A percentile compares a stretch with the other conserved stretches of the same genome.
Evolutionary conservation across 2,329 filamentous ascomycete genomes (phyloP).

Genomic region (Cyphellophora europaea): DNA sequence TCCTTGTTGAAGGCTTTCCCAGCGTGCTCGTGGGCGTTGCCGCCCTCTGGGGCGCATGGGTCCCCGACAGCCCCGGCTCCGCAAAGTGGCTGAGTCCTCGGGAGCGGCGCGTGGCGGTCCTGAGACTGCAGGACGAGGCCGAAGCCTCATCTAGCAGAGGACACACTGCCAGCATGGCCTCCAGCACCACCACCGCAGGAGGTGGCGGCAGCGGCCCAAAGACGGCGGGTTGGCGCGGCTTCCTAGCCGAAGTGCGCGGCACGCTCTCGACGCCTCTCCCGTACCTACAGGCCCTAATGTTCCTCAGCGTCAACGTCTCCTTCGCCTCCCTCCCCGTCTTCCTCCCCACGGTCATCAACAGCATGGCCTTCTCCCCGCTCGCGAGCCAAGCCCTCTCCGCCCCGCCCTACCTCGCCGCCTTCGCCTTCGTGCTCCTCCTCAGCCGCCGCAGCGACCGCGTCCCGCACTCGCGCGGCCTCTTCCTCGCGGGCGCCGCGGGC

Average conservation of each 20-base stretch:
- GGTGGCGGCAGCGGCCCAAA: not conserved
- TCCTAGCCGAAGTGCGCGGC: conserved; percentile 13
- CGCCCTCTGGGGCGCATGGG: conserved; percentile 63
- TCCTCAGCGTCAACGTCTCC: conserved; percentile 80
- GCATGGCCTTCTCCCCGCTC: conserved; percentile 56
- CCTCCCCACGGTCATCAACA: conserved; percentile 64
- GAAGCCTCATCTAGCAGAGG: conserved; percentile 1
- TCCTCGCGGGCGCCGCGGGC: conserved; percentile 60
- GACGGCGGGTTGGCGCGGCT: too few relatives aligned
- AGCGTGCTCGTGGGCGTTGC: conserved; percentile 65
- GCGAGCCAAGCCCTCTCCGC: conserved; percentile 69
- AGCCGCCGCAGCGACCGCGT: conserved; percentile 62
- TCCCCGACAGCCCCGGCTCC: conserved; percentile 67
- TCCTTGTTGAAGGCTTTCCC: conserved; percentile 77
- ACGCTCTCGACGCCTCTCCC: conserved; percentile 50
- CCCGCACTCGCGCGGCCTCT: conserved; percentile 49
- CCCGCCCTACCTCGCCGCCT: conserved; percentile 71
- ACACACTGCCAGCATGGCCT: not conserved
- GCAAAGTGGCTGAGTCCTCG: conserved; percentile 54
- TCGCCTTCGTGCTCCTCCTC: conserved; percentile 61
- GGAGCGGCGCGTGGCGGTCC: conserved; percentile 59
- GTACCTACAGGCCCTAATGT: conserved; percentile 71
- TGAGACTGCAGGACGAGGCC: conserved; percentile 38
- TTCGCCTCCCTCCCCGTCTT: conserved; percentile 85
- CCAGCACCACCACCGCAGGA: not conserved